Evolutionary conservation across 2,329 filamentous ascomycete species (phyloP).

Genomic region (Colletotrichum aenigma): DNA sequence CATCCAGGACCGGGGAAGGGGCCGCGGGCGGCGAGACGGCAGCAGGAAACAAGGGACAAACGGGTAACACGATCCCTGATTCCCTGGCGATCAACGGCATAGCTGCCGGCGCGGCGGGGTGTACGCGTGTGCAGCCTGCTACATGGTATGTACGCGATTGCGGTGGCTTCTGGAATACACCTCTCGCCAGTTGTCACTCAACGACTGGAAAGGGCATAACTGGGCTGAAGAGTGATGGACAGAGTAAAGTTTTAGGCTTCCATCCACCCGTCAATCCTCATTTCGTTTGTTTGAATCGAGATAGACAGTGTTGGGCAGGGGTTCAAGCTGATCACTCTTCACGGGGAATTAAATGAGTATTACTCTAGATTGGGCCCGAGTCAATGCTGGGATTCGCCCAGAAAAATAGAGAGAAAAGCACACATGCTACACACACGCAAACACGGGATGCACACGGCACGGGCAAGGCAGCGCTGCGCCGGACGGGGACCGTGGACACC

Average conservation of each 20-base stretch:
- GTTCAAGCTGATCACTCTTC: not conserved
- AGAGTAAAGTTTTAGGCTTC: not conserved
- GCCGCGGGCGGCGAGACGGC: not conserved
- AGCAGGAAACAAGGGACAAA: not conserved
- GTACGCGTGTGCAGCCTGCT: slow-evolving; percentile 1
- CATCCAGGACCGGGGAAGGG: not conserved
- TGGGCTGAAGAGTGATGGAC: not conserved
- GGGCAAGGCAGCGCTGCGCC: not conserved
- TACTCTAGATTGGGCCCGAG: not conserved
- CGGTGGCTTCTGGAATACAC: not conserved
- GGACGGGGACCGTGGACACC: not conserved
- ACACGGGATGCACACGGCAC: not conserved
- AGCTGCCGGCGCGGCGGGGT: slow-evolving; percentile 13
- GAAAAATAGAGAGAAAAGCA: not conserved
- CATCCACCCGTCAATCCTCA: not conserved
- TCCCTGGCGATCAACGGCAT: slow-evolving; percentile 13
- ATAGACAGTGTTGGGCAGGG: not conserved
- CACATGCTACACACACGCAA: not conserved
- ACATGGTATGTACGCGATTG: not conserved
- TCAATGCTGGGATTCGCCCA: not conserved
- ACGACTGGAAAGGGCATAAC: not conserved
- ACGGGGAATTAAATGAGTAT: not conserved
- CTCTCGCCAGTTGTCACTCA: not conserved
- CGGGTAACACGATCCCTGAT: not conserved
- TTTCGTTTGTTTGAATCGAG: slow-evolving; percentile 4